phyloP scores from a whole-genome alignment of 192 early-diverging fungal species.

The Backusella luteola region DNA sequence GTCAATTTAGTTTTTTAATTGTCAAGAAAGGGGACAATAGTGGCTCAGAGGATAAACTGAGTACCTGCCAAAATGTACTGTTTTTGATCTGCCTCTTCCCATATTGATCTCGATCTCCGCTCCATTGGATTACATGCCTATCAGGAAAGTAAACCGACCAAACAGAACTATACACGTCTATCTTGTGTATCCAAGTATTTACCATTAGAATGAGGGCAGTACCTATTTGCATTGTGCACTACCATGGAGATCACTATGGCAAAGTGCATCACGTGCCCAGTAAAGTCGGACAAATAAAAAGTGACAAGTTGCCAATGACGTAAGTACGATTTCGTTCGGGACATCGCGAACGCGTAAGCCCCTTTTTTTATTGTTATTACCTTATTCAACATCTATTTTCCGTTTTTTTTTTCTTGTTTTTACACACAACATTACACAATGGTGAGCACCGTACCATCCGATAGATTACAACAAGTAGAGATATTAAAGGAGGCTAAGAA shows the following conservation, averaged over 20 bases:
- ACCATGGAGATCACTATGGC: too few relatives aligned
- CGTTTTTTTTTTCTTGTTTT: not conserved
- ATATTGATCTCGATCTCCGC: not conserved
- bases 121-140: not conserved
- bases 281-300: not conserved
- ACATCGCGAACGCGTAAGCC: constrained; percentile 13
- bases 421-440: not conserved
- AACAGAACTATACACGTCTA: too few relatives aligned
- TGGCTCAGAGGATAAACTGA: not conserved
- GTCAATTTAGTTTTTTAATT: too few relatives aligned
- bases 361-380: not conserved
- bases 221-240: too few relatives aligned
- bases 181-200: too few relatives aligned
- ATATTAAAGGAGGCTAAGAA: constrained; percentile 56
- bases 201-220: too few relatives aligned
- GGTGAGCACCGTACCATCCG: not conserved
- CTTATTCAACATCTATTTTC: not conserved
- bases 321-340: not conserved
- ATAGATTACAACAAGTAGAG: constrained; percentile 47
- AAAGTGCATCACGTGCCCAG: not conserved
- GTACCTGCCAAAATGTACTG: not conserved
- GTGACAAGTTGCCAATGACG: not conserved
- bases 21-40: too few relatives aligned
- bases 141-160: not conserved
- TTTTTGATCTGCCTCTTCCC: not conserved